phyloP scores from a whole-genome alignment of 768 basidiomycete genomes.

The Hebeloma cylindrosporum region DNA sequence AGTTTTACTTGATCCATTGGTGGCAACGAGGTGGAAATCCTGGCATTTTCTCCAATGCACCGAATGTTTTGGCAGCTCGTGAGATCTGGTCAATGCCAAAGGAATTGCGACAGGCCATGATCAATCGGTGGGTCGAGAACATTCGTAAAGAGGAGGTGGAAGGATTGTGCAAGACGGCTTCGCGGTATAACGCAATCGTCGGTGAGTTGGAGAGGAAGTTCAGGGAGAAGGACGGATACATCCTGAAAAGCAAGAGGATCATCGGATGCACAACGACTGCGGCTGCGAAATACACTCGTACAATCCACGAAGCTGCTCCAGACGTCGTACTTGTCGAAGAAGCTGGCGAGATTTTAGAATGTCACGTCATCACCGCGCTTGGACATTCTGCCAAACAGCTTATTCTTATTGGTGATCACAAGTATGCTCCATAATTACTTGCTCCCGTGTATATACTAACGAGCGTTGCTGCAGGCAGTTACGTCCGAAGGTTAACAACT shows the following conservation, averaged over 20 bases:
- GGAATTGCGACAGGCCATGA: not conserved
- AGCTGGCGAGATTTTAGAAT: slow-evolving; percentile 72
- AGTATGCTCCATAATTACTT: slow-evolving; percentile 42
- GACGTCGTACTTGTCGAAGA: slow-evolving; percentile 67
- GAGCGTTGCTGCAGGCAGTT: slow-evolving; percentile 48
- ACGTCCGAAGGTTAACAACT: slow-evolving; percentile 71
- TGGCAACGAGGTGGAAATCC: slow-evolving; percentile 49
- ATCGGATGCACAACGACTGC: slow-evolving; percentile 72
- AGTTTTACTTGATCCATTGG: slow-evolving; percentile 42
- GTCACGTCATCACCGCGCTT: slow-evolving; percentile 62
- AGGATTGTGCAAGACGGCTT: slow-evolving; percentile 32
- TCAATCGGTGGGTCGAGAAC: slow-evolving; percentile 7
- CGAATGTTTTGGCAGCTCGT: not conserved
- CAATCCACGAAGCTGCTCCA: slow-evolving; percentile 46
- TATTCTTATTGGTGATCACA: slow-evolving; percentile 72
- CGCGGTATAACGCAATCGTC: slow-evolving; percentile 41
- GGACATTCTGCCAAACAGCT: slow-evolving; percentile 46
- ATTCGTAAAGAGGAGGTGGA: slow-evolving; percentile 28
- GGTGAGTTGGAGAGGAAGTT: slow-evolving; percentile 36
- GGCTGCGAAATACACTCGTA: slow-evolving; percentile 57
- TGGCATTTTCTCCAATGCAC: slow-evolving; percentile 36
- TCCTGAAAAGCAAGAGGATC: slow-evolving; percentile 49
- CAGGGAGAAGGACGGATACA: slow-evolving; percentile 20
- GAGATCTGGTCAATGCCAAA: slow-evolving; percentile 8
- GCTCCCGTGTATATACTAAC: not conserved